Conservation (phyloP, 306 rosid species). For the Quercus agrifolia region DNA sequence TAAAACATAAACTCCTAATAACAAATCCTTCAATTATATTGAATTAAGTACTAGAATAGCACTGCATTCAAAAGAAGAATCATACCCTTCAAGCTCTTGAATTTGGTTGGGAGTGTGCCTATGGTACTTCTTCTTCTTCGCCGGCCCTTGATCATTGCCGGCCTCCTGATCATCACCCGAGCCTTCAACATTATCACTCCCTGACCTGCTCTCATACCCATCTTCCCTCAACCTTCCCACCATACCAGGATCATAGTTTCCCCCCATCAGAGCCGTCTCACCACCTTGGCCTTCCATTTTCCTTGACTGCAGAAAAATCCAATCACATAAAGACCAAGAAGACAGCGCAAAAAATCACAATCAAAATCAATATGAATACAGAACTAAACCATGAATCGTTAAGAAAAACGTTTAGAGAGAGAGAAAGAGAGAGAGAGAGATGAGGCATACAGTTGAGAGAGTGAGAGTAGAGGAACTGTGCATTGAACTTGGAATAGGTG, state of each 20-base stretch:
- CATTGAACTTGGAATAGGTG: slow-evolving; percentile 28
- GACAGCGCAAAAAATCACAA: background rate
- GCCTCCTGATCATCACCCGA: slow-evolving; percentile 82
- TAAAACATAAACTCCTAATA: background rate
- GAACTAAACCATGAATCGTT: slow-evolving; percentile 4
- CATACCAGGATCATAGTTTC: slow-evolving; percentile 48
- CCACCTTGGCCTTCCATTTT: slow-evolving; percentile 59
- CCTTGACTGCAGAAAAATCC: slow-evolving; percentile 39
- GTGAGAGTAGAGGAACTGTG: slow-evolving; percentile 31
- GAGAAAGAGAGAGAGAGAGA: background rate
- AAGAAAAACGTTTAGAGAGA: background rate
- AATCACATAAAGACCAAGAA: slow-evolving; percentile 10
- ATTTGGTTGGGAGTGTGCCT: slow-evolving; percentile 84
- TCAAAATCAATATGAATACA: background rate
- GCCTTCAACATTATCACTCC: slow-evolving; percentile 77
- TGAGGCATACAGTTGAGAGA: slow-evolving; percentile 42
- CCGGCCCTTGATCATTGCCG: slow-evolving; percentile 40
- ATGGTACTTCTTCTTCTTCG: slow-evolving; percentile 83
- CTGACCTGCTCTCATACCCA: slow-evolving; percentile 80
- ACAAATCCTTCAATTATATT: slow-evolving; percentile 6
- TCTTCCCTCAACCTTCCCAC: slow-evolving; percentile 64
- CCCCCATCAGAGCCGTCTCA: slow-evolving; percentile 53
- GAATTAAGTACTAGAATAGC: background rate
- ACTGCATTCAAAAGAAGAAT: background rate
- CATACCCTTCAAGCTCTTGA: slow-evolving; percentile 84